Conservation (phyloP, 257 asterid species). For the Lycium barbarum region DNA sequence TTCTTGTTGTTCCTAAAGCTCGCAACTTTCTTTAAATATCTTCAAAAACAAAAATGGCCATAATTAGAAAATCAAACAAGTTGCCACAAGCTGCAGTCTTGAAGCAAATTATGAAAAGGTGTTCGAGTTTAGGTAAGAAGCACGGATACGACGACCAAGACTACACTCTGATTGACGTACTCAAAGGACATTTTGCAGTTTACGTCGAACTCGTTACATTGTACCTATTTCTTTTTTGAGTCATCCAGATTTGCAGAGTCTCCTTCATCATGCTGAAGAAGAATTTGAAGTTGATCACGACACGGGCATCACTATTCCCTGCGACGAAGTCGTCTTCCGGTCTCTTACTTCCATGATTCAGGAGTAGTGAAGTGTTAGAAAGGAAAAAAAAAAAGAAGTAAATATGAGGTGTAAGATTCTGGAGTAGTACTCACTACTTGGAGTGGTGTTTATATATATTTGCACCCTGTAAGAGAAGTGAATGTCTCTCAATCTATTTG, state of each 20-base stretch:
- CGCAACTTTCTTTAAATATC: neutral
- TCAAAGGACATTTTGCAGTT: conserved; percentile 41
- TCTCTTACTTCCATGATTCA: conserved; percentile 54
- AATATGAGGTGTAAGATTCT: neutral
- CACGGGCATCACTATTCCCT: too few relatives aligned
- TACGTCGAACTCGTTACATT: too few relatives aligned
- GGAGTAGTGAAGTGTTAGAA: neutral
- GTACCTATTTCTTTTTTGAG: too few relatives aligned
- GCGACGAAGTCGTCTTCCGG: conserved; percentile 53
- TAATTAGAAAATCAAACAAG: conserved; percentile 30
- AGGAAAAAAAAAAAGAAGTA: neutral
- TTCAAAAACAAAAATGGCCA: conserved; percentile 16
- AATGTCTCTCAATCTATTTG: too few relatives aligned
- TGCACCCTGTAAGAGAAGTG: too few relatives aligned
- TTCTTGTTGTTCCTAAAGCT: neutral
- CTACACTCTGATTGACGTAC: too few relatives aligned
- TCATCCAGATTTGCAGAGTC: too few relatives aligned
- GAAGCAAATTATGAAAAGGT: conserved; percentile 35
- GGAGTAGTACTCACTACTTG: too few relatives aligned
- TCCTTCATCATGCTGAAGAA: too few relatives aligned
- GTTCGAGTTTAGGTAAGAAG: conserved; percentile 36
- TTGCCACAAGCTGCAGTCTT: conserved; percentile 34
- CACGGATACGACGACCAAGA: neutral
- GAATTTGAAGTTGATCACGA: too few relatives aligned
- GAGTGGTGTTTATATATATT: too few relatives aligned